These are phyloP conservation scores for Microsporum audouinii DNA, from an alignment of 2,329 filamentous ascomycete species.

Conservation along the genomic window DNA sequence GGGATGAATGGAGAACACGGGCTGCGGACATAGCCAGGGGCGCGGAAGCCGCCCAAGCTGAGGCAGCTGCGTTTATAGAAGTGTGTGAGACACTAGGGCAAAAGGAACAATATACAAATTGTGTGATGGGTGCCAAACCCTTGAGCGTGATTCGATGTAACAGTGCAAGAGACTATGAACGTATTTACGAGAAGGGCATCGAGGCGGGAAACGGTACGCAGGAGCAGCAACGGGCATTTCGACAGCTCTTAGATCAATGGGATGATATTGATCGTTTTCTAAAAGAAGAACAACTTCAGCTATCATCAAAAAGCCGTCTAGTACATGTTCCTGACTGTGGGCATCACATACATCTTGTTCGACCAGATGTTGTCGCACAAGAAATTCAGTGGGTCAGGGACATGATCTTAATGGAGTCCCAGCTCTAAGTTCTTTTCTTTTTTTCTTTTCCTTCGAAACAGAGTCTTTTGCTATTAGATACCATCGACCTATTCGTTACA, in stretches of 20 bases:
- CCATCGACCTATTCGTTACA: too few relatives aligned
- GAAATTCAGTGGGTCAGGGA: slow-evolving; percentile 28
- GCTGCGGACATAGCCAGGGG: slow-evolving; percentile 23
- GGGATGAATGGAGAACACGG: slow-evolving; percentile 26
- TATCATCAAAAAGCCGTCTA: slow-evolving; percentile 23
- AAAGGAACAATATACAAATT: slow-evolving; percentile 24
- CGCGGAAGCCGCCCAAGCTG: slow-evolving; percentile 15
- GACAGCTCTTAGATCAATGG: slow-evolving; percentile 23
- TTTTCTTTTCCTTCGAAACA: too few relatives aligned
- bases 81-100: slow-evolving; percentile 21
- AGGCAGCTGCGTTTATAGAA: slow-evolving; percentile 16
- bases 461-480: too few relatives aligned
- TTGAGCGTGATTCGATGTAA: slow-evolving; percentile 30
- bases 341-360: slow-evolving; percentile 28
- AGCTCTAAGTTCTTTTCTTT: not conserved
- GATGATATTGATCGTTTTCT: slow-evolving; percentile 19
- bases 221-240: slow-evolving; percentile 22
- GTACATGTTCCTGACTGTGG: slow-evolving; percentile 27
- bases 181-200: slow-evolving; percentile 25
- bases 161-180: slow-evolving; percentile 22
- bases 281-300: slow-evolving; percentile 23
- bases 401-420: not conserved
- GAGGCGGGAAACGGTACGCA: slow-evolving; percentile 25
- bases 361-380: slow-evolving; percentile 28
- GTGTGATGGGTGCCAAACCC: slow-evolving; percentile 21